A percentile compares a stretch with the other conserved stretches of the same genome.
phyloP scores from a whole-genome alignment of 2,329 filamentous ascomycete species.

The Cytospora chrysosperma region DNA sequence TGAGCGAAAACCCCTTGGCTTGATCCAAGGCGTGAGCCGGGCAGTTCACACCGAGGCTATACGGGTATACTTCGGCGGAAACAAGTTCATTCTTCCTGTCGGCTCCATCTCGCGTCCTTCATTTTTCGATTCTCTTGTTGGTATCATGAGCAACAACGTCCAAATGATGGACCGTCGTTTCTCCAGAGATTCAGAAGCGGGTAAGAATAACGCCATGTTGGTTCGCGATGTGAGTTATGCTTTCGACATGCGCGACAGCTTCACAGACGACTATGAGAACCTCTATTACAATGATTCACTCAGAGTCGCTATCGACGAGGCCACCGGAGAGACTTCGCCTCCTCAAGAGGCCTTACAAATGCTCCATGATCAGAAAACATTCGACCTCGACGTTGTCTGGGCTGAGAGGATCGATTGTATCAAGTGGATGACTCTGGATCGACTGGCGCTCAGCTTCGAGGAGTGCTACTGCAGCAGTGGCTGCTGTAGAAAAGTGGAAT shows the following conservation, averaged over 20 bases:
- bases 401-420: slow-evolving; percentile 10
- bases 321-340: not conserved
- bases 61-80: slow-evolving; percentile 3
- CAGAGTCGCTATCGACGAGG: not conserved
- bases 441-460: slow-evolving; percentile 10
- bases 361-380: slow-evolving; percentile 6
- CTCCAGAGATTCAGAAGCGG: not conserved
- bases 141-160: not conserved
- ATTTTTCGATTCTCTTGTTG: not conserved
- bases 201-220: not conserved
- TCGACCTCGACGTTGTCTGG: slow-evolving; percentile 1
- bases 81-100: slow-evolving; percentile 14
- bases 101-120: not conserved
- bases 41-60: slow-evolving; percentile 8
- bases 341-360: not conserved
- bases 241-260: slow-evolving; percentile 18
- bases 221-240: slow-evolving; percentile 18
- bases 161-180: not conserved
- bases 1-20: not conserved
- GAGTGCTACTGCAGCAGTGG: slow-evolving; percentile 13
- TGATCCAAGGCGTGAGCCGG: slow-evolving; percentile 14
- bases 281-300: not conserved
- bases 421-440: slow-evolving; percentile 16
- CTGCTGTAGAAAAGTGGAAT: slow-evolving; percentile 18
- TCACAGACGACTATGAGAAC: not conserved